These are phyloP conservation scores for Populus tomentosa DNA, from an alignment of 441 rosid species.

Conservation along the genomic window DNA sequence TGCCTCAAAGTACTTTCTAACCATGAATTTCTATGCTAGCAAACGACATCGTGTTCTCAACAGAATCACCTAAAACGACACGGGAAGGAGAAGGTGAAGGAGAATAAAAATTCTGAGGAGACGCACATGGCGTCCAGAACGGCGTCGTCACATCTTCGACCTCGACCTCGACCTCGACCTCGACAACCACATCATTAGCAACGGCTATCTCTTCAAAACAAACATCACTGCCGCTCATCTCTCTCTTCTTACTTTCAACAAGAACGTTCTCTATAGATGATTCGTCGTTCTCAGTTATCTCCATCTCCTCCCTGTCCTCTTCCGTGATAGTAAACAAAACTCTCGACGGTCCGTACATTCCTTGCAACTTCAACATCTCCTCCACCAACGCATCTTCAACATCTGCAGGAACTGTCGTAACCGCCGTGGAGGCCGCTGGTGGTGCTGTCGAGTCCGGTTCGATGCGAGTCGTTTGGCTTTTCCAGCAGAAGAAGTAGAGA, in stretches of 20 bases:
- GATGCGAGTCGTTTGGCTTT: constrained; percentile 43
- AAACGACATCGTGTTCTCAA: constrained; percentile 2
- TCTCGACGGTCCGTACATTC: constrained; percentile 48
- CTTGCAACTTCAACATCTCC: constrained; percentile 35
- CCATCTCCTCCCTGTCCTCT: constrained; percentile 42
- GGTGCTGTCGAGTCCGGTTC: constrained; percentile 33
- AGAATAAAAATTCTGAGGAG: constrained; percentile 50
- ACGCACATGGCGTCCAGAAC: constrained; percentile 62
- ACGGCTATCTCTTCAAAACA: constrained; percentile 12
- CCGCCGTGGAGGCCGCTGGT: constrained; percentile 7
- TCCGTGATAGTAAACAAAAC: constrained; percentile 65
- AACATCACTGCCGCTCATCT: not conserved
- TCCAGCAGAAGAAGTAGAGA: constrained; percentile 66
- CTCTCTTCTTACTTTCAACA: constrained; percentile 2
- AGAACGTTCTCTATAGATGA: constrained; percentile 6
- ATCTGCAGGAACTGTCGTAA: constrained; percentile 16
- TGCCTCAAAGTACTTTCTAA: not conserved
- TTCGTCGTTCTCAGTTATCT: not conserved
- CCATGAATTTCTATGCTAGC: constrained; percentile 6
- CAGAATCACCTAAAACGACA: not conserved
- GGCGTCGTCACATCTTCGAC: constrained; percentile 54
- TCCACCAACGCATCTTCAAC: constrained; percentile 22
- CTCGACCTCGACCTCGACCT: not conserved
- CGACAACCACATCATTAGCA: not conserved
- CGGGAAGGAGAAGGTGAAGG: constrained; percentile 66